Evolutionary conservation across 2,329 filamentous ascomycete genomes (phyloP), one percentile per base, ranked within the genome.

Genomic region (Fusarium abutilonis): DNA sequence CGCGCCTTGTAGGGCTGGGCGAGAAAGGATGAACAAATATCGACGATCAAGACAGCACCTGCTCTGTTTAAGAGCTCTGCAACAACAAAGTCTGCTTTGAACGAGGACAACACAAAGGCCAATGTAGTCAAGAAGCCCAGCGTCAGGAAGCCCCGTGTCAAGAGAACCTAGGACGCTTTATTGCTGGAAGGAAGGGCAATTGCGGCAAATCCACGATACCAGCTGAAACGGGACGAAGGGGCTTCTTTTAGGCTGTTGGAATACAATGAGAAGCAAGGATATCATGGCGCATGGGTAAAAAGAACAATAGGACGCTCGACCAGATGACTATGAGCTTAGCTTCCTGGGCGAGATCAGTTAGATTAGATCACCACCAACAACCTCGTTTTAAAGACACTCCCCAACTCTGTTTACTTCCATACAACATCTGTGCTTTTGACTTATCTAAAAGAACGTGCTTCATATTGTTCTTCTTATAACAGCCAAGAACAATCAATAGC

Each of bases 1-100:
- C 82, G 89, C 52, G 77, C 82, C 26, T 70, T 85, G 55, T 86
- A 70, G 72, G 56, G 35, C 34, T 44, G 38, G 61, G 32, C 31
- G 46, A 23, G 29, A 11, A 31, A 43, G 13, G 15, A 34, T 10
- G 41, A 39, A 43, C 28, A 32, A 54, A 51, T 56, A 55, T 28
- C 45, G 39, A 43, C 21, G 32, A 60, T 19, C 28, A 64, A 45
- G 43, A 44, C 35, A 15, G 45, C 36, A 17, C 28, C 44, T 6
- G 42, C 47, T 21, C 26, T 42, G 21, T 29, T 34, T 43, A 54
- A 35, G 31, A 58, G 14, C 31, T 49, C 34, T 52, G 32, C 19
- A 6, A 40, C 31, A 29, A 15, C 26, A 9, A 50, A 40, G 35
- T 26, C 38, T 42, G 48, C 32, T 15, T 52, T 64, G 49, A 39